These are phyloP conservation scores for Pseudogymnoascus sp. DNA, from an alignment of 2,329 filamentous ascomycete species.

Conservation along the genomic window DNA sequence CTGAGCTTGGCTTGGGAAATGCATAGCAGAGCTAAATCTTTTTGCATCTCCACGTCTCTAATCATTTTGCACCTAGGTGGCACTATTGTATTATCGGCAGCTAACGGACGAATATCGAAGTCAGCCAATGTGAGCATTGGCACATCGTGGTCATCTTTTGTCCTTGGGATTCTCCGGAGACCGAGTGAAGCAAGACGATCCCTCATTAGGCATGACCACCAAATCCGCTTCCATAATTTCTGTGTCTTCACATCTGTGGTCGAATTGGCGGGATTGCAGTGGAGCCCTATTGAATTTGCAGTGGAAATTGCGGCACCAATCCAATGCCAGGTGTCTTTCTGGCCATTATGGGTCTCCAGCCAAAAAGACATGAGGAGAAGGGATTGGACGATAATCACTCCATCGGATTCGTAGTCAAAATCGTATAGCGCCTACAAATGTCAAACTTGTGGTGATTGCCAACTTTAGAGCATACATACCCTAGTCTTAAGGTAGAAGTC, in stretches of 20 bases:
- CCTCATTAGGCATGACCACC: constrained; percentile 94
- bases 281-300: constrained; percentile 81
- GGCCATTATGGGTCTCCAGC: constrained; percentile 90
- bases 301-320: constrained; percentile 88
- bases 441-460: background rate
- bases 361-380: constrained; percentile 88
- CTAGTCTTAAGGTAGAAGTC: constrained; percentile 76
- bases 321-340: constrained; percentile 96
- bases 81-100: constrained; percentile 54
- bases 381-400: constrained; percentile 76
- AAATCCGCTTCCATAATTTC: constrained; percentile 83
- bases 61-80: constrained; percentile 62
- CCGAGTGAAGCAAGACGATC: constrained; percentile 83
- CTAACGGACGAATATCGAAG: constrained; percentile 67
- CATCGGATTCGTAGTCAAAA: constrained; percentile 85
- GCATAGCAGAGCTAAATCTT: constrained; percentile 73
- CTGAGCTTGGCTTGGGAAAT: constrained; percentile 84
- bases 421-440: constrained; percentile 64
- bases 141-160: constrained; percentile 86
- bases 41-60: constrained; percentile 62
- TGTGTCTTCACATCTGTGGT: constrained; percentile 64
- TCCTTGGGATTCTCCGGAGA: constrained; percentile 81
- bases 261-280: constrained; percentile 68
- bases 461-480: constrained; percentile 22
- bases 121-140: constrained; percentile 76